Evolutionary conservation across 73 alveolate species (phyloP).

Genomic region (Loxodes magnus): DNA sequence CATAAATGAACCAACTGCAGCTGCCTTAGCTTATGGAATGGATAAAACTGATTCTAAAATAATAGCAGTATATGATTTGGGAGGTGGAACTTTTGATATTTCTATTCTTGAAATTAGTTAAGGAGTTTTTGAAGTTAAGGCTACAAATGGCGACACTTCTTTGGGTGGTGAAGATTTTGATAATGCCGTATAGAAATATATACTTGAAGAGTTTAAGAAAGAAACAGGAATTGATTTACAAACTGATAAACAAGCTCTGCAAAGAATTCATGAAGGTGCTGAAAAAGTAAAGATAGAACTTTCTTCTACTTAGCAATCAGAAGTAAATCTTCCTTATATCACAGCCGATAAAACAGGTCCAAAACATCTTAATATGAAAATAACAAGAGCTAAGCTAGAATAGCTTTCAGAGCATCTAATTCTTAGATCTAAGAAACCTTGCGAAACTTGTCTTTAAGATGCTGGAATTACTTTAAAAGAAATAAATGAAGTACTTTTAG

Average conservation of each 20-base stretch:
- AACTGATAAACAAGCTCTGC: conserved; percentile 72
- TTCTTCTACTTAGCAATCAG: conserved; percentile 67
- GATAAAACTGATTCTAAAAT: conserved; percentile 85
- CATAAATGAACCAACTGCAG: conserved; percentile 99
- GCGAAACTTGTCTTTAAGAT: conserved; percentile 76
- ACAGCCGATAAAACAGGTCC: conserved; percentile 93
- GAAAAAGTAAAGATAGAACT: conserved; percentile 84
- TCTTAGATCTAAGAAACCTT: conserved; percentile 59
- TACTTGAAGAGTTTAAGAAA: conserved; percentile 69
- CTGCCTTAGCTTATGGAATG: conserved; percentile 95
- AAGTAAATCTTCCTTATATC: conserved; percentile 77
- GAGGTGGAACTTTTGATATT: conserved; percentile 96
- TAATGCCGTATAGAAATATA: conserved; percentile 37
- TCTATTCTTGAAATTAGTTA: conserved; percentile 73
- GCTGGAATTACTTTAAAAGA: conserved; percentile 71
- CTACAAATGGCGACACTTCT: conserved; percentile 93
- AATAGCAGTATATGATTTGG: conserved; percentile 94
- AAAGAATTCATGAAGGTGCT: conserved; percentile 86
- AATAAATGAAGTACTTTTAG: conserved; percentile 88
- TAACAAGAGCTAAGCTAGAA: conserved; percentile 77
- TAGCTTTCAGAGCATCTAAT: conserved; percentile 37
- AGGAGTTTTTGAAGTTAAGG: conserved; percentile 94
- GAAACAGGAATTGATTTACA: conserved; percentile 70
- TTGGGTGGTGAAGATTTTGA: conserved; percentile 97
- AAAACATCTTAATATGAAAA: conserved; percentile 47